Base-by-base conservation (phyloP, 768 basidiomycete species). In the Boletus barrowsii region DNA sequence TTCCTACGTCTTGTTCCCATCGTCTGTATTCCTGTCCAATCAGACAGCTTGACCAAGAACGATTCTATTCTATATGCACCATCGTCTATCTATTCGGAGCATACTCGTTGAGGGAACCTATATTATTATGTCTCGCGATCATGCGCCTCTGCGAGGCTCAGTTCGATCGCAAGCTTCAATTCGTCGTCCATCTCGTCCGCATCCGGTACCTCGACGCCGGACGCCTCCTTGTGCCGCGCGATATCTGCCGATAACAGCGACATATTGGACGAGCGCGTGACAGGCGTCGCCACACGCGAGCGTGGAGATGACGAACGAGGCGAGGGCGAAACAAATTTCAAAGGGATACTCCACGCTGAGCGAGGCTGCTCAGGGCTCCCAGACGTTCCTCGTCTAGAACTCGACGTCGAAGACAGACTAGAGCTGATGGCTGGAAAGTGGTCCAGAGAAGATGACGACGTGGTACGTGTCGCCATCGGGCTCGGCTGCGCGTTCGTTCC, bases 101-200 rank as follows among this genome's bases (percentile, higher is more conserved):
- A 40, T 48, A 13, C 37, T 39, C 37, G 2, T 22, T 39, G n/a
- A 35, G 13, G 10, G 33, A 35, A 5, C 14, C 33, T 4, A 11
- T 14, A 35, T 33, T 13, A 11, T 11, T 18, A 20, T 32, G 26
- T 40, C 15, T 45, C 8, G 42, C 26, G 4, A 45, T 62, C 53
- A 68, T 15, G 46, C 49, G 59, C 64, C 48, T 90, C 88, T 1
- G 79, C 84, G 24, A 90, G 75, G 64, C 88, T 90, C 67, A 90
- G 65, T 68, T 85, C 83, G 13, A 90, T 77, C 11, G 82, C 87
- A 57, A 83, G 78, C 46, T 70, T 75, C 65, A 90, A 60, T 58
- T 89, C 87, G 15, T 80, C 84, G 54, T 90, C 86, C 60, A 83
- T 76, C 15, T 79, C 76, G 10, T 75, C 76, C 7, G 15, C 4